Conservation (phyloP, 176 grass and related monocot genomes). For the Musa troglodytarum region DNA sequence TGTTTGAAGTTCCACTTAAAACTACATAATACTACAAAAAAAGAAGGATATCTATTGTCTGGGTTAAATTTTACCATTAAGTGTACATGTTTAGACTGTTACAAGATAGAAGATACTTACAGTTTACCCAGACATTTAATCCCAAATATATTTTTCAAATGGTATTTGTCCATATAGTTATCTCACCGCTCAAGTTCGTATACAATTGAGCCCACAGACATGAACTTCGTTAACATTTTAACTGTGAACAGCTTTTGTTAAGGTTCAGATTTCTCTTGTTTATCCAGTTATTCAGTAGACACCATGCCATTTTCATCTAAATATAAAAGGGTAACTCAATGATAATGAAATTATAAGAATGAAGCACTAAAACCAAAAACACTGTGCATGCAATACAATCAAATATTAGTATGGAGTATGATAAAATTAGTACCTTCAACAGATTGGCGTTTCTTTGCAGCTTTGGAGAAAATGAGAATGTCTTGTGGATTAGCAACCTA, state of each 20-base stretch:
- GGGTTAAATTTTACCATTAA: no score
- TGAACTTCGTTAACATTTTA: no score
- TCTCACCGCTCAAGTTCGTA: no score
- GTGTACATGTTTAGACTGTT: no score
- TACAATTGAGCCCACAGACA: no score
- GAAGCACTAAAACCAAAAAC: not conserved
- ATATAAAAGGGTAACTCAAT: not conserved
- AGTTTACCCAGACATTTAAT: not conserved
- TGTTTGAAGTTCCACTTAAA: not conserved
- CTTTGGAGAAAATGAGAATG: conserved; percentile 56
- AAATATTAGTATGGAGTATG: not conserved
- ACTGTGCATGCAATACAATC: not conserved
- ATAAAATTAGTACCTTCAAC: conserved; percentile 32
- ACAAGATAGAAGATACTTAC: not conserved
- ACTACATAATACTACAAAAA: not conserved
- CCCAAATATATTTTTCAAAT: not conserved
- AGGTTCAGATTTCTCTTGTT: not conserved
- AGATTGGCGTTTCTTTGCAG: conserved; percentile 32
- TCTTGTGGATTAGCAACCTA: conserved; percentile 92
- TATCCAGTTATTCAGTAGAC: no score
- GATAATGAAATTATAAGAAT: not conserved
- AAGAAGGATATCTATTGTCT: not conserved
- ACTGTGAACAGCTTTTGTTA: not conserved
- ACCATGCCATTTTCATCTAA: not conserved
- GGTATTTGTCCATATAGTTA: no score